Percentiles rank a stretch among this genome's conserved stretches.
These are phyloP conservation scores for Halophytophthora batemanensis DNA, from an alignment of 352 stramenopile genomes.

Conservation along the genomic window DNA sequence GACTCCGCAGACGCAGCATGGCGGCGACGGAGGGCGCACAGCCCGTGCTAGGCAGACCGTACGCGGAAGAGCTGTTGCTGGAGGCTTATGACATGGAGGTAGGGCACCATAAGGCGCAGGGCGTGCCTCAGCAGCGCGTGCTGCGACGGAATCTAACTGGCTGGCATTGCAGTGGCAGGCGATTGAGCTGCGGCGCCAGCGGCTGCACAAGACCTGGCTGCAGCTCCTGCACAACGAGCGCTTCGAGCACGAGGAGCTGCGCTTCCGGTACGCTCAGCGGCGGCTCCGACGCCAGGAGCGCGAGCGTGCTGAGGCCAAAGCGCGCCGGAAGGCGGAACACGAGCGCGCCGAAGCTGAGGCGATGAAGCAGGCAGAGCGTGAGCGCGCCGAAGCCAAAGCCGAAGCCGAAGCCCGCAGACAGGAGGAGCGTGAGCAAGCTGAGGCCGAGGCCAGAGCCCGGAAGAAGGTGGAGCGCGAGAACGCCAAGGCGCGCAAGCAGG, in stretches of 20 bases:
- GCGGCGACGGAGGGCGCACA: slow-evolving; percentile 19
- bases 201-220: slow-evolving; percentile 56
- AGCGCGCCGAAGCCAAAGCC: not conserved
- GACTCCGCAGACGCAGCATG: slow-evolving; percentile 10
- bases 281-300: slow-evolving; percentile 7
- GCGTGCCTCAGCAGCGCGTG: not conserved
- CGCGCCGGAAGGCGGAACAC: too few relatives aligned
- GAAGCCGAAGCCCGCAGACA: slow-evolving; percentile 2
- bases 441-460: not conserved
- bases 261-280: slow-evolving; percentile 18
- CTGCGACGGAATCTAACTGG: not conserved
- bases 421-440: not conserved
- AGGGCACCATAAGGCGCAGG: slow-evolving; percentile 1
- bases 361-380: not conserved
- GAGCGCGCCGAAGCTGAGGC: too few relatives aligned
- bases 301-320: too few relatives aligned
- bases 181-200: slow-evolving; percentile 53
- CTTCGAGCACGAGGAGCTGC: slow-evolving; percentile 50
- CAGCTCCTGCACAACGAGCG: slow-evolving; percentile 45
- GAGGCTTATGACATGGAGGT: slow-evolving; percentile 67
- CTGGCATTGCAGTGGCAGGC: slow-evolving; percentile 43
- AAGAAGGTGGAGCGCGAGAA: slow-evolving; percentile 6
- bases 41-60: slow-evolving; percentile 8
- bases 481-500: too few relatives aligned
- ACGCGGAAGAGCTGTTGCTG: slow-evolving; percentile 53